phyloP scores from a whole-genome alignment of 352 stramenopile genomes.

The Phytopythium oedochilum region DNA sequence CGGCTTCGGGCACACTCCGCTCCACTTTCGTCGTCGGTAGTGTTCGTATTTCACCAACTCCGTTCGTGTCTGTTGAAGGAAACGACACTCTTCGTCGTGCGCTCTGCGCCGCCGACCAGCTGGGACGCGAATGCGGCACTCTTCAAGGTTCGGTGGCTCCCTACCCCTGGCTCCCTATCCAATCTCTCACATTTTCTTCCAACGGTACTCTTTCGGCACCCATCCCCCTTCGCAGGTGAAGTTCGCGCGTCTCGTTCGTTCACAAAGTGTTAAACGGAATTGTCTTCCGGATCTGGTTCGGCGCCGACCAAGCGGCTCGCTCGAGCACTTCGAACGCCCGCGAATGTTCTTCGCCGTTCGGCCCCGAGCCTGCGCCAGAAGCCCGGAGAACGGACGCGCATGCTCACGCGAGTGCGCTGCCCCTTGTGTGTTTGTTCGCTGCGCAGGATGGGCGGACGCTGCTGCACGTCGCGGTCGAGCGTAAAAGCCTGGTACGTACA shows the following conservation, averaged over 20 bases:
- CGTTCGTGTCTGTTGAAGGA: neutral
- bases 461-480: constrained; percentile 21
- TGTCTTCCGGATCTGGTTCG: neutral
- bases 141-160: constrained; percentile 1
- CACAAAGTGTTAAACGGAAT: neutral
- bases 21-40: no score
- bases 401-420: neutral
- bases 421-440: neutral
- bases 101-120: neutral
- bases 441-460: constrained; percentile 32
- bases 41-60: no score
- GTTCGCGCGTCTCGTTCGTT: no score
- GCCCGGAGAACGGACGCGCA: neutral
- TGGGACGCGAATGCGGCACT: constrained; percentile 3
- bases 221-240: neutral
- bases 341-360: constrained; percentile 1
- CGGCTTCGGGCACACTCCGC: no score
- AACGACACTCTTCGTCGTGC: constrained; percentile 1
- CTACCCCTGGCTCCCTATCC: neutral
- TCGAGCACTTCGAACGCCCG: neutral
- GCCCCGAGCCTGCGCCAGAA: neutral
- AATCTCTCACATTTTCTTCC: neutral
- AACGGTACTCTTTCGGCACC: neutral
- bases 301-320: no score
- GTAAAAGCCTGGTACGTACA: constrained; percentile 21